Evolutionary conservation across 352 stramenopile genomes (phyloP), one percentile per base, ranked within the genome.

Genomic region (Phytopythium boreale): DNA sequence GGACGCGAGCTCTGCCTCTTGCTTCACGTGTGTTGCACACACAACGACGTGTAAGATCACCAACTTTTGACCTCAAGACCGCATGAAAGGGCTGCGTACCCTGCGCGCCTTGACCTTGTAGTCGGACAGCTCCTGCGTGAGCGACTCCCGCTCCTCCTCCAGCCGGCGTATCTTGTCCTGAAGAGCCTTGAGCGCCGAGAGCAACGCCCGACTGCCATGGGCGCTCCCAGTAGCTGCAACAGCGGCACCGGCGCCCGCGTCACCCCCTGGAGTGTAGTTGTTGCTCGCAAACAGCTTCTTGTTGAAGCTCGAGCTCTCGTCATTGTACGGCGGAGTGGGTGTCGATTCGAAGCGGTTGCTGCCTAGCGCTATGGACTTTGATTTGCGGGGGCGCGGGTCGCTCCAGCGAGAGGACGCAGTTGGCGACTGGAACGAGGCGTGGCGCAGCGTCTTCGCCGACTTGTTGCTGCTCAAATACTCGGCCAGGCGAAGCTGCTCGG

Each of bases 81-180:
- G 19, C 46, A 37, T 22, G 26, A 24, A 24, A 27, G 24, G 27
- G 14, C 20, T 37, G 47, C 63, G 29, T 62, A 88, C 68, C 75
- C 90, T 88, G 59, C 79, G 71, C 6, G 70, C 66, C 24, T 64
- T 76, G 11, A 85, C 68, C 56, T 88, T 87, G 36, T 75, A 43
- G 62, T 87, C 79, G 3, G 77, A 89, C n/a, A 88, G 68, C 64
- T 93, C 70, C 55, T 88, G 73, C 41, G 69, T 70, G 37, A 90
- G 68, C 44, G 64, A 69, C 44, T 85, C 82, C 12, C 80, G 75
- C 59, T 93, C 82, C 29, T 86, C 70, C 62, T 93, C 84, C 1
- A 93, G 69, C 8, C 82, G 75, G 15, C 70, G 69, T 43, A 92
- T 90, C 56, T 93, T 93, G 68, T 93, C 80, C 41, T 93, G 84